phyloP scores from a whole-genome alignment of 805 yeast species.

The Metschnikowia corniflorae region DNA sequence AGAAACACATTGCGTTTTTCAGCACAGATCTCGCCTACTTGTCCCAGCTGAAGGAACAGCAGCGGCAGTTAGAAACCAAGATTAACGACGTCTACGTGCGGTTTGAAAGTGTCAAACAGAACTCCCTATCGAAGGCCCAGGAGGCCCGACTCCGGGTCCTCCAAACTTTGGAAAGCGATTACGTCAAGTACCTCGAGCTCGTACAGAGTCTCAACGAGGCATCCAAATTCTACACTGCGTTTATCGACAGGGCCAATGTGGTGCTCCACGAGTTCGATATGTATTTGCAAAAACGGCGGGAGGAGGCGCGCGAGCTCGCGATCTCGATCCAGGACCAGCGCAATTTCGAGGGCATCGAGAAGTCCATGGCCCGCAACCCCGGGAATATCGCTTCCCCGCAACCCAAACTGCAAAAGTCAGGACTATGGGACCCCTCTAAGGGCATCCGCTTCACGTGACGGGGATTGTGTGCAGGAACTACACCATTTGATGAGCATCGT shows the following conservation, averaged over 20 bases:
- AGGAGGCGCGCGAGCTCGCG: conserved; percentile 53
- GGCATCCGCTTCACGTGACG: conserved; percentile 7
- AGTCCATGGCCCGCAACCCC: conserved; percentile 9
- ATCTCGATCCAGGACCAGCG: conserved; percentile 10
- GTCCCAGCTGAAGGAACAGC: conserved; percentile 31
- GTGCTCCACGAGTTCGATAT: conserved; percentile 49
- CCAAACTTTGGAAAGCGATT: conserved; percentile 49
- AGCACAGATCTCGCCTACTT: conserved; percentile 48
- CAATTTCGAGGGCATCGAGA: conserved; percentile 16
- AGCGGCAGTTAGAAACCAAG: conserved; percentile 20
- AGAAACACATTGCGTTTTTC: conserved; percentile 44
- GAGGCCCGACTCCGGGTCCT: conserved; percentile 46
- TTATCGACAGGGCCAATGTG: conserved; percentile 43
- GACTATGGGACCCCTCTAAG: conserved; percentile 8
- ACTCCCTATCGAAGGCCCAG: conserved; percentile 20
- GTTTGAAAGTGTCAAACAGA: conserved; percentile 11
- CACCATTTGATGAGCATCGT: too few species aligned
- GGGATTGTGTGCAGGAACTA: not conserved
- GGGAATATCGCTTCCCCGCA: conserved; percentile 12
- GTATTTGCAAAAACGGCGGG: conserved; percentile 48
- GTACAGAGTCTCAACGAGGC: conserved; percentile 65
- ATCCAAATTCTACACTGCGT: conserved; percentile 61
- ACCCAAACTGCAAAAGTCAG: conserved; percentile 9
- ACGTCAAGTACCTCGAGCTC: conserved; percentile 52
- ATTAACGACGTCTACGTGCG: conserved; percentile 14